Evolutionary conservation across 2,329 filamentous ascomycete species (phyloP), one percentile per base, ranked within the genome.

Genomic region (Penicillium sp.): DNA sequence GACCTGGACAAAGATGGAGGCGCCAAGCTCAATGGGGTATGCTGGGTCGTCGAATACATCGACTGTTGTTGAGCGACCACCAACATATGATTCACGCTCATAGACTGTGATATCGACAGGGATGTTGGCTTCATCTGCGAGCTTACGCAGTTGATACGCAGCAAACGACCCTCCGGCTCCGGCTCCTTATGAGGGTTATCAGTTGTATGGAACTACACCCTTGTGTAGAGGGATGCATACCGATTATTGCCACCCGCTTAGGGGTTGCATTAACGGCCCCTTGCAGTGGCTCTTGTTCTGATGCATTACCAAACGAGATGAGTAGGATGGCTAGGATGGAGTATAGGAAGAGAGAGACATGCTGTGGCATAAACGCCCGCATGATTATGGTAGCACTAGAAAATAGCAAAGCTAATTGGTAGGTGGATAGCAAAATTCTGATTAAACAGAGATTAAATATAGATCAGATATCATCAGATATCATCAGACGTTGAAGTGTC

Each of bases 101-200:
- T 93, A 97, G 29, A 99, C 79, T 23, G 91, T 96, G 65, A 97
- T 87, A 62, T 96, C 88, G 55, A 93, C 69, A 2, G 80, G 76
- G 18, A 88, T 72, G n/a, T 80, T 71, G 25, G 77, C 78, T 55
- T 83, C 74, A 4, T 82, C 74, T 23, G 90, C 88, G 71, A 86
- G 92, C 66, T 87, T 84, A 38, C 82, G 81, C 45, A 99, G 79
- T 67, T 93, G 85, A 72, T 94, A 96, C 0, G 94, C 92, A 3
- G 91, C 80, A 2, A 92, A 96, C 5, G 94, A 85, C 31, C 94
- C 94, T 31, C 86, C 93, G 41, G 94, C 87, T 45, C 94, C 94
- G 63, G 93, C 93, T 58, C 94, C 93, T 96, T 96, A 59, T 35
- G 35, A 9, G 29, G 23, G 10, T 27, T 23, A 32, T 60, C 38